phyloP scores from a whole-genome alignment of 352 stramenopile species.

The Pythium oligandrum region DNA sequence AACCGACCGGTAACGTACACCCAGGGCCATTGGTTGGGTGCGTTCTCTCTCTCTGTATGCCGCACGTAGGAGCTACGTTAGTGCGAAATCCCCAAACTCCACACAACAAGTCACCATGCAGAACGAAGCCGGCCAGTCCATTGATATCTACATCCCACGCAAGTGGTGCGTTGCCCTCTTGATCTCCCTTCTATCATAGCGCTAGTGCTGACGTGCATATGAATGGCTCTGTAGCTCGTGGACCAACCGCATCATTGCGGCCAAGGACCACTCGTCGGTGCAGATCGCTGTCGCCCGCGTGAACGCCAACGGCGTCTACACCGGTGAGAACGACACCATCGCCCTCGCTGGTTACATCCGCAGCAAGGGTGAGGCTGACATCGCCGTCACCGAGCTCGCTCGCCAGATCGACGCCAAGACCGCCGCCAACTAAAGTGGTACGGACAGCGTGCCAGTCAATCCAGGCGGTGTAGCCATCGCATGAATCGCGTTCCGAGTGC shows the following conservation, averaged over 20 bases:
- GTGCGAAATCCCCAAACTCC: constrained; percentile 37
- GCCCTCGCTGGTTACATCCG: constrained; percentile 96
- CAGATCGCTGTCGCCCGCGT: constrained; percentile 98
- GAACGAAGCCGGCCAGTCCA: constrained; percentile 96
- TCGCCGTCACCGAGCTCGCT: constrained; percentile 87
- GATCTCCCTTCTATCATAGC: neutral
- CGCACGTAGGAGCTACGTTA: constrained; percentile 2
- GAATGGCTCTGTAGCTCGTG: constrained; percentile 80
- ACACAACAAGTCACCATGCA: constrained; percentile 89
- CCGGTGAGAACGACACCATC: constrained; percentile 94
- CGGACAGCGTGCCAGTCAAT: no score
- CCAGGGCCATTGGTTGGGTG: constrained; percentile 73
- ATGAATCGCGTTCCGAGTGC: no score
- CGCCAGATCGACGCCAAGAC: constrained; percentile 77
- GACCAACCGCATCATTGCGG: constrained; percentile 97
- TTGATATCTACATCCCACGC: constrained; percentile 98
- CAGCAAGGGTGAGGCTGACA: constrained; percentile 93
- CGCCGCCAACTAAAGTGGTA: constrained; percentile 20
- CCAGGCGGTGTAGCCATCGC: no score
- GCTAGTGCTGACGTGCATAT: constrained; percentile 2
- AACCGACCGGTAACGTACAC: constrained; percentile 75
- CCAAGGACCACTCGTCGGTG: constrained; percentile 97
- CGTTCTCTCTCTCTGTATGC: neutral
- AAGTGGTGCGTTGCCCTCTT: constrained; percentile 84
- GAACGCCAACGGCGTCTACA: constrained; percentile 96